Evolutionary conservation across 1,139 yeast species (phyloP), one percentile per base, ranked within the genome.

Genomic region (Magnusiomyces paraingens): DNA sequence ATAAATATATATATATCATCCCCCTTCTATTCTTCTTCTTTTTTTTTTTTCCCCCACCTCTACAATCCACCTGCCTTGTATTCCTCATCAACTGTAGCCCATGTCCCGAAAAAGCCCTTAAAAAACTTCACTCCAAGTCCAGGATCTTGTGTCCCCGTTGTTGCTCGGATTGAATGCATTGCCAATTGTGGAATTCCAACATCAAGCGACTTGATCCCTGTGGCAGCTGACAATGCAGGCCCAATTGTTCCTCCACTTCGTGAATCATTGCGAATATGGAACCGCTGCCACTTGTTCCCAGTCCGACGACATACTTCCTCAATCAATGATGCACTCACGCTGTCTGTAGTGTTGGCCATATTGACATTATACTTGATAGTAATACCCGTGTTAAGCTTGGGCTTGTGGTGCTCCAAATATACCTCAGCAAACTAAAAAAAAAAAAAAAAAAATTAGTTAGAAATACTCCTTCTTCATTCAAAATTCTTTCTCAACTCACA

Each of bases 161-260:
- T 78, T 26, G 90, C 91, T 64, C 94, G 74, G 55, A 86, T 84
- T 52, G 89, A 83, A 68, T 86, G 95, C 95, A 86, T 86, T 8
- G 90, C 78, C 60, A 85, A 72, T 62, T 85, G 90, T 0, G 94
- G 84, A 58, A 86, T 81, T 43, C 95, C 95, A 55, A 84, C 73
- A 65, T 86, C 95, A 50, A 85, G 77, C 29, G 89, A 83, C 63
- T 89, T 76, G 12, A 90, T 86, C 36, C 95, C 94, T 1, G 91
- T 84, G 14, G 63, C 61, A 6, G 81, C 71, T 1, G 89, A 74
- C 53, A 86, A 71, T 47, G 78, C 74, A 6, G 93, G 93, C 0
- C 95, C 95, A 64, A 86, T 84, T 18, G 94, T 86, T 32, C 91
- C 88, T 14, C 94, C 95, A 1, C 87, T 81, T 57, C 87, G 74